Percentiles rank a stretch among this genome's conserved stretches.
phyloP scores from a whole-genome alignment of 1,284 basidiomycete genomes.

The Puccinia polysora region DNA sequence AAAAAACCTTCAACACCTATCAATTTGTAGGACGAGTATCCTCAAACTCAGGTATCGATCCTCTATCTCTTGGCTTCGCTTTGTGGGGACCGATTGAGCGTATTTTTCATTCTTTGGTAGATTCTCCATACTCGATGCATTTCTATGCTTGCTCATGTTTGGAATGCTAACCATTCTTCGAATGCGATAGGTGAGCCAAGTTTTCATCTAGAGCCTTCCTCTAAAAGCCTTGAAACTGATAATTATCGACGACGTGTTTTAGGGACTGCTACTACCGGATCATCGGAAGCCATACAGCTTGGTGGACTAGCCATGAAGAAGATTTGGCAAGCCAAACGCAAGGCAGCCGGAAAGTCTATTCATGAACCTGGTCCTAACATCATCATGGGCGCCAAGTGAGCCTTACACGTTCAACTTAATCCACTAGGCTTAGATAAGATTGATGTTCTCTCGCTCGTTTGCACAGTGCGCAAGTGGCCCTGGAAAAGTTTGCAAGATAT shows the following conservation, averaged over 20 bases:
- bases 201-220: neutral
- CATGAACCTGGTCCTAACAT: slow-evolving; percentile 68
- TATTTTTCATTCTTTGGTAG: slow-evolving; percentile 25
- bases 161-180: slow-evolving; percentile 73
- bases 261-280: slow-evolving; percentile 81
- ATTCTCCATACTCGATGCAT: slow-evolving; percentile 56
- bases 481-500: slow-evolving; percentile 69
- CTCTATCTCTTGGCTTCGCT: neutral
- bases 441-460: slow-evolving; percentile 71
- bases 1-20: neutral
- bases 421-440: slow-evolving; percentile 47
- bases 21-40: slow-evolving; percentile 17
- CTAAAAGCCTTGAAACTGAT: neutral
- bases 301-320: slow-evolving; percentile 93
- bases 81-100: slow-evolving; percentile 1
- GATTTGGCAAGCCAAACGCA: slow-evolving; percentile 82
- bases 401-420: neutral
- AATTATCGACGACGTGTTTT: slow-evolving; percentile 48
- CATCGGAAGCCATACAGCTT: slow-evolving; percentile 73
- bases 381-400: slow-evolving; percentile 51
- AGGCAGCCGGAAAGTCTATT: slow-evolving; percentile 76
- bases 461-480: slow-evolving; percentile 73
- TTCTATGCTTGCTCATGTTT: slow-evolving; percentile 82
- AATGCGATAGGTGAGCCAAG: slow-evolving; percentile 64
- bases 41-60: slow-evolving; percentile 27